phyloP scores from a whole-genome alignment of 495 filamentous ascomycete species.

The Xylaria grammica region DNA sequence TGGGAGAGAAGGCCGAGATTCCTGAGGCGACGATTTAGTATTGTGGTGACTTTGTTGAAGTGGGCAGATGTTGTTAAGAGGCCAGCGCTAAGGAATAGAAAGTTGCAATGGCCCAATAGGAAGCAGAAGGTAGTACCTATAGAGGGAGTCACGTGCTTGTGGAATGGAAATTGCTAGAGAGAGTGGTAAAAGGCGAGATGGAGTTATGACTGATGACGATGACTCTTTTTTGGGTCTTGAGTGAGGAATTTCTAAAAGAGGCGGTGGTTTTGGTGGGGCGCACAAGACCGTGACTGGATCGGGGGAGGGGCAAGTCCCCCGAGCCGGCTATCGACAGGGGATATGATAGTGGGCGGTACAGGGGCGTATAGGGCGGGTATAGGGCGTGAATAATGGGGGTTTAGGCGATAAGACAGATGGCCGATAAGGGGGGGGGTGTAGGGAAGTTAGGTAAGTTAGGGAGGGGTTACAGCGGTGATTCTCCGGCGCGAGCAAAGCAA shows the following conservation, averaged over 20 bases:
- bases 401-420: background rate
- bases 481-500: background rate
- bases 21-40: conserved; percentile 36
- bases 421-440: background rate
- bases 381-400: background rate
- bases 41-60: conserved; percentile 9
- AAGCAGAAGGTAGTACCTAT: conserved; percentile 12
- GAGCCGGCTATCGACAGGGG: background rate
- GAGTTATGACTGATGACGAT: conserved; percentile 14
- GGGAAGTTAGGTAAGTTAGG: background rate
- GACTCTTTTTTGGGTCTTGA: conserved; percentile 21
- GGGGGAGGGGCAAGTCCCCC: conserved; percentile 19
- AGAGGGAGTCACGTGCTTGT: conserved; percentile 14
- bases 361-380: background rate
- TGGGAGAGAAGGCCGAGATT: conserved; percentile 34
- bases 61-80: background rate
- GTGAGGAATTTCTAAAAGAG: conserved; percentile 21
- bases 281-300: conserved; percentile 5
- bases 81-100: background rate
- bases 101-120: background rate
- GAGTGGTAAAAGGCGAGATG: background rate
- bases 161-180: background rate
- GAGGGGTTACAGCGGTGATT: background rate
- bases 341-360: background rate
- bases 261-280: conserved; percentile 25